Percentiles rank a stretch among this genome's conserved stretches.
Conservation (phyloP, 1,284 basidiomycete species). For the Athelia psychrophila region DNA sequence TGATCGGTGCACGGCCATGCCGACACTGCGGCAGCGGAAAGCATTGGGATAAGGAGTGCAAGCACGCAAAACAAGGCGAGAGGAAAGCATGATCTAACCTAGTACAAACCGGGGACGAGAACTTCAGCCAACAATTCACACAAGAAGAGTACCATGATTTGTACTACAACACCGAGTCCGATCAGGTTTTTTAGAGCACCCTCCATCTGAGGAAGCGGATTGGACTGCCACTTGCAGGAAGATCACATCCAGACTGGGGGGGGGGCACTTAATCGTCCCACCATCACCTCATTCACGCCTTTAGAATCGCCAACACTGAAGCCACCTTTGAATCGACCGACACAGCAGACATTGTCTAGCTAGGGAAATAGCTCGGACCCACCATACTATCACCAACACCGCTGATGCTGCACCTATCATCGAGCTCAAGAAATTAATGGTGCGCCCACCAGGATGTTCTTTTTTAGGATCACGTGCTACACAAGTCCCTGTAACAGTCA, state of each 20-base stretch:
- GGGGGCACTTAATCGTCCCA: too few species aligned
- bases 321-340: slow-evolving; percentile 5
- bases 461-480: slow-evolving; percentile 24
- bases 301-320: neutral
- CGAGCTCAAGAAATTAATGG: slow-evolving; percentile 15
- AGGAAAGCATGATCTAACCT: slow-evolving; percentile 14
- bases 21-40: slow-evolving; percentile 30
- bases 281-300: too few species aligned
- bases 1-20: slow-evolving; percentile 27
- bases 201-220: slow-evolving; percentile 1
- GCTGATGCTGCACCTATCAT: slow-evolving; percentile 6
- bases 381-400: slow-evolving; percentile 1
- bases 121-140: slow-evolving; percentile 17
- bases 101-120: slow-evolving; percentile 7
- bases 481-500: slow-evolving; percentile 13
- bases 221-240: neutral
- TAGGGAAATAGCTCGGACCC: slow-evolving; percentile 1
- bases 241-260: neutral
- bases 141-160: slow-evolving; percentile 14
- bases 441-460: slow-evolving; percentile 25
- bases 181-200: slow-evolving; percentile 11
- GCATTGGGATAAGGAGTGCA: slow-evolving; percentile 34
- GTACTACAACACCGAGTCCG: neutral
- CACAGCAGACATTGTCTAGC: slow-evolving; percentile 2
- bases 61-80: slow-evolving; percentile 14